Evolutionary conservation across 345 rosid species (phyloP).

Genomic region (Mangifera indica): DNA sequence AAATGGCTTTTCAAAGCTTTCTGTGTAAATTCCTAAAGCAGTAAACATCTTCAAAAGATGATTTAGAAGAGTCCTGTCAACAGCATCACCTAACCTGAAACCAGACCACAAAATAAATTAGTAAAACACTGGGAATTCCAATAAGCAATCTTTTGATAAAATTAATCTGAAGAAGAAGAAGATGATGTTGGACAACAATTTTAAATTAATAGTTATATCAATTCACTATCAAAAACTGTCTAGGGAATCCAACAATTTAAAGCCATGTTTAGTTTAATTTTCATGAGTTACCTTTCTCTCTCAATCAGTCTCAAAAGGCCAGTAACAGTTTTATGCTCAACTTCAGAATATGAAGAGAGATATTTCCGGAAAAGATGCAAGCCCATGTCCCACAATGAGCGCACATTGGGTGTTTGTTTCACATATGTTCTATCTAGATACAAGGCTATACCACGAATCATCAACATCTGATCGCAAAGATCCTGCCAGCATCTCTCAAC

Average conservation of each 20-base stretch:
- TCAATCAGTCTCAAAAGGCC: constrained; percentile 93
- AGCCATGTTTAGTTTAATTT: not conserved
- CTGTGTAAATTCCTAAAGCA: constrained; percentile 88
- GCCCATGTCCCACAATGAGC: constrained; percentile 98
- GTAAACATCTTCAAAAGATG: constrained; percentile 99
- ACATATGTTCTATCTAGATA: constrained; percentile 87
- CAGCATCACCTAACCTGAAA: constrained; percentile 87
- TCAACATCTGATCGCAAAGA: constrained; percentile 88
- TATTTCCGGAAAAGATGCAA: constrained; percentile 90
- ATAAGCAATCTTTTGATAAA: not conserved
- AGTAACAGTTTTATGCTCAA: constrained; percentile 91
- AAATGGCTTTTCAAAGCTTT: constrained; percentile 92
- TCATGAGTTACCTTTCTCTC: constrained; percentile 70
- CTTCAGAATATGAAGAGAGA: constrained; percentile 78
- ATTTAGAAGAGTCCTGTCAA: constrained; percentile 78
- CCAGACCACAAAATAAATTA: constrained; percentile 23
- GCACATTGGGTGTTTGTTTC: constrained; percentile 78
- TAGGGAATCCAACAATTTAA: not conserved
- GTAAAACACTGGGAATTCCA: constrained; percentile 1
- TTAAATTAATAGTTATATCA: not conserved
- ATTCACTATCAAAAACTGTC: not conserved
- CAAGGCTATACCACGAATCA: constrained; percentile 97
- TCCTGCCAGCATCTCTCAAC: constrained; percentile 98
- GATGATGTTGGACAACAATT: not conserved
- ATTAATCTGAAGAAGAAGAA: not conserved